A percentile compares a stretch with the other conserved stretches of the same genome.
phyloP scores from a whole-genome alignment of 2,329 filamentous ascomycete species.

The Coniochaeta sp. region DNA sequence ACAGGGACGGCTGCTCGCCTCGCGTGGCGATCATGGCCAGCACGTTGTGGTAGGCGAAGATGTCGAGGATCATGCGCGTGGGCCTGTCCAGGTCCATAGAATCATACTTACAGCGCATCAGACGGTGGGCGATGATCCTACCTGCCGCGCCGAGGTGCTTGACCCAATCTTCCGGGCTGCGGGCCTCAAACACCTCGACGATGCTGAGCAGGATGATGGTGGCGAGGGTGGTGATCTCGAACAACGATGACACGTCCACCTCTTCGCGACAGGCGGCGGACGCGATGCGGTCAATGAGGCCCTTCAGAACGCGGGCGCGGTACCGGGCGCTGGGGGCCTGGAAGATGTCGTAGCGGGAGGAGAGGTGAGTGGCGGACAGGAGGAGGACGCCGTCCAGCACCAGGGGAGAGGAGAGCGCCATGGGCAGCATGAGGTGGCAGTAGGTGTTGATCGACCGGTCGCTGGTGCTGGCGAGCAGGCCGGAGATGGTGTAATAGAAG shows the following conservation, averaged over 20 bases:
- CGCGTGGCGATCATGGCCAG: not conserved
- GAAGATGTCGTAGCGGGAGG: not conserved
- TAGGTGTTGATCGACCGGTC: not conserved
- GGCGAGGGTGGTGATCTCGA: not conserved
- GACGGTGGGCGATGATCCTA: not conserved
- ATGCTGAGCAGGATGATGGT: not conserved
- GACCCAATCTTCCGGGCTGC: not conserved
- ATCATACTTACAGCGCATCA: not conserved
- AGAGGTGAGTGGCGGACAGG: not conserved
- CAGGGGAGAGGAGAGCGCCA: not conserved
- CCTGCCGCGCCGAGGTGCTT: not conserved
- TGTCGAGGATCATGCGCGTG: not conserved
- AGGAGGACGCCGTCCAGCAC: not conserved
- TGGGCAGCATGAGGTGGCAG: not conserved
- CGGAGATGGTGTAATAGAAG: not conserved
- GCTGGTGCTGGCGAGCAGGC: not conserved
- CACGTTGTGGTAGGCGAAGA: not conserved
- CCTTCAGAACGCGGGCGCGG: not conserved
- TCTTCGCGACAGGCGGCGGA: not conserved
- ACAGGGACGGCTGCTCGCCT: not conserved
- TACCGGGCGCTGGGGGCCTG: not conserved
- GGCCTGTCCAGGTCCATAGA: not conserved
- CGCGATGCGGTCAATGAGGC: not conserved
- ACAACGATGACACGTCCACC: too few species aligned
- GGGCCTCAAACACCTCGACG: not conserved